These are phyloP conservation scores for Albifimbria verrucaria DNA, from an alignment of 2,329 filamentous ascomycete species.

Conservation along the genomic window DNA sequence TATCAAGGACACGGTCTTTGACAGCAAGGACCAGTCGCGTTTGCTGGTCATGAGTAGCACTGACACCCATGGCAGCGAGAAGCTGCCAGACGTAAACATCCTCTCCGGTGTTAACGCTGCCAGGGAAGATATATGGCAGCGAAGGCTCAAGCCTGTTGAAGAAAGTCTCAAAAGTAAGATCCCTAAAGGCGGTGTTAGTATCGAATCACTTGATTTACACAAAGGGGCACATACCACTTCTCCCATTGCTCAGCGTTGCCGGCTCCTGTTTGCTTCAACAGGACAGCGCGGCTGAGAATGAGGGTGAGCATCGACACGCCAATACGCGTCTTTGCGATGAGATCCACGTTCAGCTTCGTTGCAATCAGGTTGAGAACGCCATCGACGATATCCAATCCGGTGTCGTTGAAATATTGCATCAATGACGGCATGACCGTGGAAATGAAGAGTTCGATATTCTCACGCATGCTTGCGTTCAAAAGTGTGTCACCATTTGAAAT, in stretches of 20 bases:
- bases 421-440: constrained; percentile 85
- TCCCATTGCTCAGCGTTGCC: constrained; percentile 71
- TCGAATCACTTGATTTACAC: background rate
- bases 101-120: constrained; percentile 82
- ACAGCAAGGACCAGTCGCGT: constrained; percentile 91
- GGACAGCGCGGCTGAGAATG: constrained; percentile 88
- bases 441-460: constrained; percentile 90
- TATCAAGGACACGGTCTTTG: constrained; percentile 97
- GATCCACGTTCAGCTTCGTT: constrained; percentile 76
- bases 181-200: constrained; percentile 48
- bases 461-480: constrained; percentile 73
- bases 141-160: constrained; percentile 86
- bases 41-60: constrained; percentile 90
- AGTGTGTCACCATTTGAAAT: constrained; percentile 68
- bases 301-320: constrained; percentile 89
- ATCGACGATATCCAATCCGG: constrained; percentile 84
- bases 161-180: constrained; percentile 75
- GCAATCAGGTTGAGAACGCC: constrained; percentile 84
- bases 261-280: constrained; percentile 77
- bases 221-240: constrained; percentile 60
- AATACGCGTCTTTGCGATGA: constrained; percentile 82
- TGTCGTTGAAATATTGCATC: constrained; percentile 87
- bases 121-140: constrained; percentile 83
- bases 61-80: constrained; percentile 89
- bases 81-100: constrained; percentile 99